Conservation (phyloP, 306 rosid species). For the Quillaja saponaria region DNA sequence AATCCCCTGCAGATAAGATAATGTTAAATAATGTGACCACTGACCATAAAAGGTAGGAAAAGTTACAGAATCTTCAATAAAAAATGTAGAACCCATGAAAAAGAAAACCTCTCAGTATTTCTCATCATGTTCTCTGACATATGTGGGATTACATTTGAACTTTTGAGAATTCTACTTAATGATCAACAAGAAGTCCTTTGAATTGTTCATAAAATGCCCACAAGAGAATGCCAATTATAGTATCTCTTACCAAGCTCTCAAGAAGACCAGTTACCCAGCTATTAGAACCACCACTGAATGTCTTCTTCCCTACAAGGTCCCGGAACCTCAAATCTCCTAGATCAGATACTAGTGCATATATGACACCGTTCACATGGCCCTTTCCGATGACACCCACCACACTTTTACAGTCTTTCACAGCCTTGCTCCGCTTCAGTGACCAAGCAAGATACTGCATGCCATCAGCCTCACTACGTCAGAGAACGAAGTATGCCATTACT, state of each 20-base stretch:
- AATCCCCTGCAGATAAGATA: no score
- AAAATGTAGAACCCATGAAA: no score
- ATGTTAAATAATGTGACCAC: no score
- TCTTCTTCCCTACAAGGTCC: slow-evolving; percentile 61
- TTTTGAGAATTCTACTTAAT: background rate
- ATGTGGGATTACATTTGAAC: no score
- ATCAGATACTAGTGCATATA: slow-evolving; percentile 65
- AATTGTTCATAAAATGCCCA: slow-evolving; percentile 79
- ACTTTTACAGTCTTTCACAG: slow-evolving; percentile 71
- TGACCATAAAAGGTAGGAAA: no score
- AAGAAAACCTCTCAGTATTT: no score
- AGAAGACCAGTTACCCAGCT: slow-evolving; percentile 45
- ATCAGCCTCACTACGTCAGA: no score
- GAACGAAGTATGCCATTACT: no score
- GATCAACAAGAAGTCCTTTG: slow-evolving; percentile 6
- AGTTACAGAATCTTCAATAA: no score
- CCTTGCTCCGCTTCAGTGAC: slow-evolving; percentile 91
- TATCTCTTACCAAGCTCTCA: slow-evolving; percentile 65
- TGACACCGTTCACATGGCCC: slow-evolving; percentile 88
- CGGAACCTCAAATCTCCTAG: slow-evolving; percentile 68
- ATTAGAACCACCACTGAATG: slow-evolving; percentile 29
- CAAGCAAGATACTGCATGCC: slow-evolving; percentile 90
- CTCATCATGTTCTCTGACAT: no score
- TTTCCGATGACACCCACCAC: slow-evolving; percentile 94
- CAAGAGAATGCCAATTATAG: slow-evolving; percentile 59